These are phyloP conservation scores for Marasmius fiardii DNA, from an alignment of 1,284 basidiomycete species.

Conservation along the genomic window DNA sequence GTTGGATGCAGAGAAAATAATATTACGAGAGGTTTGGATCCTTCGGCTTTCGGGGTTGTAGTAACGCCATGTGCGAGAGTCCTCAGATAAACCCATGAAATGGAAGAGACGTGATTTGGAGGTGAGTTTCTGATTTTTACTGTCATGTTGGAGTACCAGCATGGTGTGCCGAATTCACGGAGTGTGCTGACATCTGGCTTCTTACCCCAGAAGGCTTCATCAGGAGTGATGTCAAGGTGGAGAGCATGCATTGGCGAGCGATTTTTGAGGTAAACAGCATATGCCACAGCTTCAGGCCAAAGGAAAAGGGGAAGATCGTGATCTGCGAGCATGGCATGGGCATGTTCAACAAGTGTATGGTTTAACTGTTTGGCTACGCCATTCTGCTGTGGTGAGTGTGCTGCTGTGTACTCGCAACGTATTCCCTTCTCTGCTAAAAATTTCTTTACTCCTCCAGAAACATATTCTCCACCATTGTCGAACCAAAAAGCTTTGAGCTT, in stretches of 20 bases:
- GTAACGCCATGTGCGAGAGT: slow-evolving; percentile 15
- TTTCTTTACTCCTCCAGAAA: not conserved
- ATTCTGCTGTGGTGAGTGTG: slow-evolving; percentile 18
- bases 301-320: slow-evolving; percentile 14
- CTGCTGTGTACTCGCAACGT: slow-evolving; percentile 1
- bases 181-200: slow-evolving; percentile 20
- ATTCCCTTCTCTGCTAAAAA: not conserved
- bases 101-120: slow-evolving; percentile 18
- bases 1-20: slow-evolving; percentile 1
- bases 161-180: slow-evolving; percentile 13
- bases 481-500: not conserved
- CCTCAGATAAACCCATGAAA: slow-evolving; percentile 21
- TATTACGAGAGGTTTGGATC: slow-evolving; percentile 20
- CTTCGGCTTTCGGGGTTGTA: slow-evolving; percentile 16
- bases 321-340: slow-evolving; percentile 19
- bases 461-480: slow-evolving; percentile 4
- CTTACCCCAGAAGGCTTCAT: slow-evolving; percentile 19
- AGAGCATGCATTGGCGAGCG: not conserved
- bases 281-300: slow-evolving; percentile 13
- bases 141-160: slow-evolving; percentile 10
- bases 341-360: slow-evolving; percentile 16
- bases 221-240: slow-evolving; percentile 17
- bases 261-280: slow-evolving; percentile 10
- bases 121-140: slow-evolving; percentile 8
- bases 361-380: slow-evolving; percentile 20